A percentile compares a stretch with the other conserved stretches of the same genome.
These are phyloP conservation scores for Trametes cinnabarina DNA, from an alignment of 768 basidiomycete genomes.

Conservation along the genomic window DNA sequence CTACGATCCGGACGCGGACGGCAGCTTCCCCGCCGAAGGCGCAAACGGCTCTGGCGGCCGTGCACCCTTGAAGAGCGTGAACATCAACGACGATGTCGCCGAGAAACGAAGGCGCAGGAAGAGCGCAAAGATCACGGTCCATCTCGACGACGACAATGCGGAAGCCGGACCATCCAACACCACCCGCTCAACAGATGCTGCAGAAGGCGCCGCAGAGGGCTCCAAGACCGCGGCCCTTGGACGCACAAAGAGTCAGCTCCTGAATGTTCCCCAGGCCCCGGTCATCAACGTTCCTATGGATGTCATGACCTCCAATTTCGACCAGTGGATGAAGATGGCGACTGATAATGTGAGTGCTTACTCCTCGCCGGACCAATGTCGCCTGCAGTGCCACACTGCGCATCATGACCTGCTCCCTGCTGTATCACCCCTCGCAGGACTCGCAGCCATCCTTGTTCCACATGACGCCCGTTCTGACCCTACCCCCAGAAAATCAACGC, in stretches of 20 bases:
- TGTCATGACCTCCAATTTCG: constrained; percentile 90
- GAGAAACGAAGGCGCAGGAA: constrained; percentile 83
- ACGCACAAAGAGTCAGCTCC: constrained; percentile 59
- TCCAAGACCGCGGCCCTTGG: constrained; percentile 34
- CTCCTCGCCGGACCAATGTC: neutral
- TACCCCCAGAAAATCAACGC: constrained; percentile 91
- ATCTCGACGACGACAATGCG: constrained; percentile 41
- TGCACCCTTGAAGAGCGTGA: constrained; percentile 39
- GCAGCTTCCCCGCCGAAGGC: constrained; percentile 34
- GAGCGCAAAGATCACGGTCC: constrained; percentile 61
- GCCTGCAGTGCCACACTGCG: too few species aligned
- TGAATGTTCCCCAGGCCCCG: constrained; percentile 58
- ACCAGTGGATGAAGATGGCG: constrained; percentile 99
- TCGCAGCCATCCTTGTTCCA: too few species aligned
- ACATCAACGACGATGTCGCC: constrained; percentile 79
- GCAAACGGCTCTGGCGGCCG: constrained; percentile 24
- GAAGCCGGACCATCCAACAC: constrained; percentile 57
- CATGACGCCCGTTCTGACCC: too few species aligned
- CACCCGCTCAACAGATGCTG: constrained; percentile 38
- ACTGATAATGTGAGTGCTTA: constrained; percentile 83
- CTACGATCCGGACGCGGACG: constrained; percentile 43
- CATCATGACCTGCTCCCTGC: too few species aligned
- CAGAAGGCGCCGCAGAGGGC: constrained; percentile 34
- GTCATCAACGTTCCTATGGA: constrained; percentile 66
- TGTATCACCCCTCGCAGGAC: too few species aligned